These are phyloP conservation scores for Beta vulgaris DNA, from an alignment of 148 eudicot species.

Conservation along the genomic window DNA sequence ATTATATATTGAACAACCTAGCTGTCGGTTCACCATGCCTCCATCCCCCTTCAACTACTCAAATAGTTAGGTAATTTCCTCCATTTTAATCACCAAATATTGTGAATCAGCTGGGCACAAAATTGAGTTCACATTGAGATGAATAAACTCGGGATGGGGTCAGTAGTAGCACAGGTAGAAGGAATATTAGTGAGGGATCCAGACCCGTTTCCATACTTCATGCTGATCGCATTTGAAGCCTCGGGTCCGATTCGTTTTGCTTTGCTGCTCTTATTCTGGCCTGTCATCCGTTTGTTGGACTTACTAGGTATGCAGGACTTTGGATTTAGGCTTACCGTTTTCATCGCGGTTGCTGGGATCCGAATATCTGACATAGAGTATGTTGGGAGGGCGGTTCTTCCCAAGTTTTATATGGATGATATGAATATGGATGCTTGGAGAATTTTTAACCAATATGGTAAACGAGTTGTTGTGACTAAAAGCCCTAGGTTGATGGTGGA, in stretches of 20 bases:
- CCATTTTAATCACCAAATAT: too few relatives aligned
- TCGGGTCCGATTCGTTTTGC: conserved; percentile 57
- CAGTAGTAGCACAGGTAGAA: conserved; percentile 55
- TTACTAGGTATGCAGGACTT: conserved; percentile 40
- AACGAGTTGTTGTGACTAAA: conserved; percentile 66
- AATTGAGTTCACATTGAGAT: too few relatives aligned
- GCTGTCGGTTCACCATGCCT: too few relatives aligned
- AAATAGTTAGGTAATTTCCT: too few relatives aligned
- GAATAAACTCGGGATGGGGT: too few relatives aligned
- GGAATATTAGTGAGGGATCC: conserved; percentile 47
- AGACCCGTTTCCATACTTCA: conserved; percentile 56
- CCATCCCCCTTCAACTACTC: too few relatives aligned
- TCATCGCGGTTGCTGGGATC: conserved; percentile 46
- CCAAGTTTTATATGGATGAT: conserved; percentile 61
- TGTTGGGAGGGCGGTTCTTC: conserved; percentile 62
- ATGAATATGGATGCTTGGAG: conserved; percentile 68
- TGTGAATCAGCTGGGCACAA: too few relatives aligned
- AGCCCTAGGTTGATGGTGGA: conserved; percentile 84
- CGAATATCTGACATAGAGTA: conserved; percentile 49
- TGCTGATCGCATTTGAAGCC: conserved; percentile 55
- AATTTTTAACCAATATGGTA: conserved; percentile 53
- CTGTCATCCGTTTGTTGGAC: conserved; percentile 41
- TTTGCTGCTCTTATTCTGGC: conserved; percentile 49
- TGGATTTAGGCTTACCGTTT: conserved; percentile 45
- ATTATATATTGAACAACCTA: too few relatives aligned